Evolutionary conservation across 805 yeast species (phyloP).

Genomic region (Yamadazyma laniorum): DNA sequence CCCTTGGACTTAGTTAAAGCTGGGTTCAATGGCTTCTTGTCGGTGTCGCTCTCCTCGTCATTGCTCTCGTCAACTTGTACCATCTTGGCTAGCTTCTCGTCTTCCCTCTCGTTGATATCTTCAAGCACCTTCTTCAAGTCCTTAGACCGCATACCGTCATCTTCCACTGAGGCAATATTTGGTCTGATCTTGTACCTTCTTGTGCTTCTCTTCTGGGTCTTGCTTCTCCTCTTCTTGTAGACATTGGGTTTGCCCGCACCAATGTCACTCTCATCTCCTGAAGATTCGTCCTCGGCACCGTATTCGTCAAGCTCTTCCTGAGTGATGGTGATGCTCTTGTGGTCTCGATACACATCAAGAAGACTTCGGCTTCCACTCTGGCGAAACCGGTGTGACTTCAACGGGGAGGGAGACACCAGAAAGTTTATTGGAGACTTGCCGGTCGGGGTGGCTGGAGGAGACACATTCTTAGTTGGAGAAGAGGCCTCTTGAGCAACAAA

Average conservation of each 20-base stretch:
- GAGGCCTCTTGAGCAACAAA: slow-evolving; percentile 4
- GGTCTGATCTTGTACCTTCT: slow-evolving; percentile 51
- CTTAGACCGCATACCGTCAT: slow-evolving; percentile 32
- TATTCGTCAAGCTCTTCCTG: slow-evolving; percentile 15
- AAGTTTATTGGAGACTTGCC: slow-evolving; percentile 18
- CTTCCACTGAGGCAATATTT: slow-evolving; percentile 17
- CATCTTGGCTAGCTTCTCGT: slow-evolving; percentile 21
- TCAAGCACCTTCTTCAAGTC: slow-evolving; percentile 44
- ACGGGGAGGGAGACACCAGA: slow-evolving; percentile 47
- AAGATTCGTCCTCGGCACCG: slow-evolving; percentile 9
- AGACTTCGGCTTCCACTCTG: slow-evolving; percentile 32
- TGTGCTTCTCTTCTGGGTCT: slow-evolving; percentile 53
- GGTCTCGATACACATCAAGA: slow-evolving; percentile 48
- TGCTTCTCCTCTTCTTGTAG: slow-evolving; percentile 25
- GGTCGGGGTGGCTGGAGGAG: slow-evolving; percentile 13
- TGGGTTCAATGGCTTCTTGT: slow-evolving; percentile 7
- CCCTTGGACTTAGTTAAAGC: slow-evolving; percentile 5
- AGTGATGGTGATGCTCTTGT: slow-evolving; percentile 27
- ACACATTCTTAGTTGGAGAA: not conserved
- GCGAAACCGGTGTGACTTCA: slow-evolving; percentile 22
- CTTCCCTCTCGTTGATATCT: slow-evolving; percentile 29
- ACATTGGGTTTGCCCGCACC: not conserved
- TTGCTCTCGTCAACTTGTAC: slow-evolving; percentile 19
- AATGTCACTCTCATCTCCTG: slow-evolving; percentile 7
- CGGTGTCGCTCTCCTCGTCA: slow-evolving; percentile 13